phyloP scores from a whole-genome alignment of 129 eudicot species.

The Deinandra increscens region DNA sequence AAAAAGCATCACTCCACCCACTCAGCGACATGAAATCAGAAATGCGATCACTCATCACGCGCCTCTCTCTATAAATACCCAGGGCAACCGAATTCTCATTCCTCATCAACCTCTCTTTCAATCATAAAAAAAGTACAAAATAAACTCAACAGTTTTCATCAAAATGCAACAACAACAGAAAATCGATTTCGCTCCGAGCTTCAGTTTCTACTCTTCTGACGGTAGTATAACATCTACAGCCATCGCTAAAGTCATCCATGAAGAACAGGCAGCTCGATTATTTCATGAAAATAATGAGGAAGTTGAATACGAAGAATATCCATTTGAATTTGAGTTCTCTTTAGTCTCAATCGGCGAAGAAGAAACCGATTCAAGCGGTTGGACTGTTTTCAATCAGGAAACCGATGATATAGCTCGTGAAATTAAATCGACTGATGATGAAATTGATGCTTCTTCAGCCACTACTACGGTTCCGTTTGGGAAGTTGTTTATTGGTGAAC shows the following conservation, averaged over 20 bases:
- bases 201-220: constrained; percentile 46
- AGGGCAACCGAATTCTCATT: background rate
- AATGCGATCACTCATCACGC: background rate
- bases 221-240: constrained; percentile 37
- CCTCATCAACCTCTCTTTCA: background rate
- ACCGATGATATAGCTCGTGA: background rate
- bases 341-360: constrained; percentile 17
- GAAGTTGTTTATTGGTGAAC: constrained; percentile 31
- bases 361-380: constrained; percentile 18
- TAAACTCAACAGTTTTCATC: background rate
- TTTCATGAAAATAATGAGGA: background rate
- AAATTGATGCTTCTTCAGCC: background rate
- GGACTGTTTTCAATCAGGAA: constrained; percentile 49
- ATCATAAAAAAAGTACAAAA: background rate
- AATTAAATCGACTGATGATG: background rate
- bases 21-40: background rate
- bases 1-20: background rate
- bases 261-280: constrained; percentile 1
- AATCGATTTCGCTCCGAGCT: constrained; percentile 42
- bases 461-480: constrained; percentile 20
- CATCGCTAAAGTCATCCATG: constrained; percentile 28
- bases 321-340: constrained; percentile 61
- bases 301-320: constrained; percentile 17
- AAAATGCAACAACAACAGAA: constrained; percentile 11
- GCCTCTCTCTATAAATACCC: constrained; percentile 26